These are phyloP conservation scores for Hermanozyma aechmeae DNA, from an alignment of 805 yeast genomes.

Conservation along the genomic window DNA sequence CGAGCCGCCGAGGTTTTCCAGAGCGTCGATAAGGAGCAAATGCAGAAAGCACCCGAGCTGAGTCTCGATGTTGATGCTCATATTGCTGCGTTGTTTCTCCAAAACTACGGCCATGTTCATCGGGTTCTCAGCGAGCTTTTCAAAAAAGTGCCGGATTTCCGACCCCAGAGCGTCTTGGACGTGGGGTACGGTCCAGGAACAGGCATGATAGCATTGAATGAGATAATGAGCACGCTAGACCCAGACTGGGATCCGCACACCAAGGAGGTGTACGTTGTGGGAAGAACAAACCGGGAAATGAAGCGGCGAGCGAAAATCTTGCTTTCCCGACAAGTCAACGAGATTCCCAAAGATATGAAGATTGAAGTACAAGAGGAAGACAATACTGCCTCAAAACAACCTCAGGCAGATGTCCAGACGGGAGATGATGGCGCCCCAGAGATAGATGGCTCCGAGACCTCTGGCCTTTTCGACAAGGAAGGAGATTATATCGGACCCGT, in stretches of 20 bases:
- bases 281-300: slow-evolving; percentile 55
- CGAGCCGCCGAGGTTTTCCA: slow-evolving; percentile 51
- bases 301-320: slow-evolving; percentile 69
- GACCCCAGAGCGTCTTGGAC: slow-evolving; percentile 63
- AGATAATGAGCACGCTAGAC: slow-evolving; percentile 64
- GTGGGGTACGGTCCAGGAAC: slow-evolving; percentile 89
- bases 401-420: slow-evolving; percentile 9
- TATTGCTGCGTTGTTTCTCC: slow-evolving; percentile 71
- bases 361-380: slow-evolving; percentile 13
- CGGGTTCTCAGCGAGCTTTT: slow-evolving; percentile 62
- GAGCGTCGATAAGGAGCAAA: slow-evolving; percentile 39
- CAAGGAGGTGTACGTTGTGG: slow-evolving; percentile 67
- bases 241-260: slow-evolving; percentile 48
- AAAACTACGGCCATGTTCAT: slow-evolving; percentile 63
- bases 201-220: slow-evolving; percentile 83
- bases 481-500: slow-evolving; percentile 34
- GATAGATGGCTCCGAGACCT: not conserved
- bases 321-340: slow-evolving; percentile 60
- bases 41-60: slow-evolving; percentile 40
- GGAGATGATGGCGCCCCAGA: not conserved
- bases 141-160: slow-evolving; percentile 41
- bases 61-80: slow-evolving; percentile 63
- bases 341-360: slow-evolving; percentile 6
- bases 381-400: slow-evolving; percentile 9
- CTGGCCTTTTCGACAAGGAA: slow-evolving; percentile 4